A percentile compares a stretch with the other conserved stretches of the same genome.
Evolutionary conservation across 306 rosid species (phyloP).

Genomic region (Albizia julibrissin): DNA sequence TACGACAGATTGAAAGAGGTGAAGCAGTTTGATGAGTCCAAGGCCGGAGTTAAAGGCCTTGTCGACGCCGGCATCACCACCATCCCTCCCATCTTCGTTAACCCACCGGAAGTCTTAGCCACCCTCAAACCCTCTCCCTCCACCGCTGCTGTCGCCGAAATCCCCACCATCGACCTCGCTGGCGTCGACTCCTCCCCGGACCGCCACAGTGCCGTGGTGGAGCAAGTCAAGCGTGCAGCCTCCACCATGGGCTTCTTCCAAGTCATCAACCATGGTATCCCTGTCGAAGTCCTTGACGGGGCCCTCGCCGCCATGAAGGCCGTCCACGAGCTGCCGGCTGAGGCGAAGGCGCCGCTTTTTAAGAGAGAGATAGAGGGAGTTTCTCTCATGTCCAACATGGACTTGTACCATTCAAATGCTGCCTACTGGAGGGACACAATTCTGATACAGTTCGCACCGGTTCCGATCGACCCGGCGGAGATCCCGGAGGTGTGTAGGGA

Average conservation of each 20-base stretch:
- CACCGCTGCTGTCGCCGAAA: neutral
- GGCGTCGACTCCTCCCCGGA: neutral
- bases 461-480: constrained; percentile 3
- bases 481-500: neutral
- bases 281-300: constrained; percentile 20
- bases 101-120: constrained; percentile 32
- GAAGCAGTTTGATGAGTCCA: constrained; percentile 32
- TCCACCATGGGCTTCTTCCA: constrained; percentile 50
- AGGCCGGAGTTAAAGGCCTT: constrained; percentile 11
- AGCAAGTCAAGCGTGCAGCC: constrained; percentile 37
- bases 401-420: constrained; percentile 32
- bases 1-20: neutral
- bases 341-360: constrained; percentile 25
- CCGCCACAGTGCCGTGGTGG: constrained; percentile 31
- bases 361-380: constrained; percentile 36
- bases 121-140: neutral
- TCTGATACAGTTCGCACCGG: constrained; percentile 24
- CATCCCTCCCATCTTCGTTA: constrained; percentile 45
- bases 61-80: constrained; percentile 34
- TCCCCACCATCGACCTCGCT: constrained; percentile 44
- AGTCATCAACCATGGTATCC: constrained; percentile 49
- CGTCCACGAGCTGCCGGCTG: constrained; percentile 45
- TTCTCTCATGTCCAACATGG: constrained; percentile 32
- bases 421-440: constrained; percentile 52
- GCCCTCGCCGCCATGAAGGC: constrained; percentile 40